Evolutionary conservation across 768 basidiomycete genomes (phyloP), one percentile per base, ranked within the genome.

Genomic region (Daedaleopsis nitida): DNA sequence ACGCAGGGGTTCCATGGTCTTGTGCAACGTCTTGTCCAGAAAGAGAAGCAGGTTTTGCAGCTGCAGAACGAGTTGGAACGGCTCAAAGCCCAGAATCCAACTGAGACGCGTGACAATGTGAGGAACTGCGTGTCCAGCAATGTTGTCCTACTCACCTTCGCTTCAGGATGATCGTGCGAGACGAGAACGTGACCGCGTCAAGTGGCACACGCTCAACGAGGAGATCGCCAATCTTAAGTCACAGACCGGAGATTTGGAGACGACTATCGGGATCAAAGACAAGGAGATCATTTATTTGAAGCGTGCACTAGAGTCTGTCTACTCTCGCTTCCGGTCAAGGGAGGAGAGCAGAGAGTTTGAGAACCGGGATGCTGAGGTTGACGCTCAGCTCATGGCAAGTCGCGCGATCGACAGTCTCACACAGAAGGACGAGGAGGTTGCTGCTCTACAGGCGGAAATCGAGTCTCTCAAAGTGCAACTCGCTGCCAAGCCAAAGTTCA

Each of bases 291-390:
- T 81, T 0, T 91, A 88, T 67, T 80, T 95, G 42, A 92, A 93
- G 69, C 87, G 89, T 14, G 90, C 92, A n/a, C 77, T 97, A 39
- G 92, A 94, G 72, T 89, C 91, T 8, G 89, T 96, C 5, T 92
- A 92, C 72, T 87, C 87, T 12, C 82, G 90, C n/a, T 89, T 95
- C 71, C 79, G 82, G 6, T 78, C 83, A 6, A 74, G 83, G 47
- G 83, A 84, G 67, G 85, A 87, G 66, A 69, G 69, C 24, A 75
- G 80, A 48, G 81, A 83, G 52, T 52, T 55, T 4, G 62, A 64
- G n/a, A 59, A 24, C 10, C 79, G 78, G 47, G 78, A 72, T 51
- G 73, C 79, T 0, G 84, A 85, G 52, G 70, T 88, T 51, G 89
- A 93, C 66, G 82, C 89, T 3, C 83, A 88, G 57, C 67, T 79